Percentiles rank a stretch among this genome's conserved stretches.
These are phyloP conservation scores for Populus simonii DNA, from an alignment of 345 rosid genomes.

Conservation along the genomic window DNA sequence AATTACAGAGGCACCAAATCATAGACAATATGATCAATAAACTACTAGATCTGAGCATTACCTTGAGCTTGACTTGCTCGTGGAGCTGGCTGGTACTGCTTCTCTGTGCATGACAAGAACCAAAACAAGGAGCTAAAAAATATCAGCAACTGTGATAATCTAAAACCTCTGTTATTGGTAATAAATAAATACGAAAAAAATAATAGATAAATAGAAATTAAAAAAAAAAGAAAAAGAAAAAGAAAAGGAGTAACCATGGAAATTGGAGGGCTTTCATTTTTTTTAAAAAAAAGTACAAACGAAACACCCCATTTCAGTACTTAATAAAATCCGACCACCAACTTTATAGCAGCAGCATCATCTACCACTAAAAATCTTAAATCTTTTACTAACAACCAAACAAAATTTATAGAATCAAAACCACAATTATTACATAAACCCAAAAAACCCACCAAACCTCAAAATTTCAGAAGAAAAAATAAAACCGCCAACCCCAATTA, in stretches of 20 bases:
- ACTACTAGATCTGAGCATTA: conserved; percentile 9
- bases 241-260: background rate
- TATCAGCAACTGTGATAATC: background rate
- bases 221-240: background rate
- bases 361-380: background rate
- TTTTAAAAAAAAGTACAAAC: background rate
- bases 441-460: background rate
- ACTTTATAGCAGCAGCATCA: background rate
- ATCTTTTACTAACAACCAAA: background rate
- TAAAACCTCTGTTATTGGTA: background rate
- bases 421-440: conserved; percentile 3
- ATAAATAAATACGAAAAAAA: background rate
- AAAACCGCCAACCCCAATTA: background rate
- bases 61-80: conserved; percentile 46
- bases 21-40: background rate
- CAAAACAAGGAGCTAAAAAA: background rate
- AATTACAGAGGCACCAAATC: background rate
- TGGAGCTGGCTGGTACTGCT: conserved; percentile 42
- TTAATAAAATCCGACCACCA: conserved; percentile 3
- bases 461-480: background rate
- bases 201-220: background rate
- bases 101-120: conserved; percentile 27
- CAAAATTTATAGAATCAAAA: background rate
- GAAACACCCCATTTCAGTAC: background rate
- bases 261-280: background rate